Evolutionary conservation across 768 basidiomycete species (phyloP).

Genomic region (Flagelloscypha sp.): DNA sequence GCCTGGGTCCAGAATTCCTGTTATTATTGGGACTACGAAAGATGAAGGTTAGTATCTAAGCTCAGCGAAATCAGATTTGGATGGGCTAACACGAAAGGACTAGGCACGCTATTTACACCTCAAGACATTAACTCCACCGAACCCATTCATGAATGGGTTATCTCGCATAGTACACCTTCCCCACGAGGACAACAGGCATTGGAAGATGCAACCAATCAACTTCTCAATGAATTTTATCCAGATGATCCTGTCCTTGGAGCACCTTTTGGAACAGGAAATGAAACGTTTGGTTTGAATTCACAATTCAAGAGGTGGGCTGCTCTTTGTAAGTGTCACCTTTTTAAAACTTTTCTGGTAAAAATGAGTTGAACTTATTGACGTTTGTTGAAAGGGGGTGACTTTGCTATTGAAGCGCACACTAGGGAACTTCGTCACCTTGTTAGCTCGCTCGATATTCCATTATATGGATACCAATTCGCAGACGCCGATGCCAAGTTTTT

Average conservation of each 20-base stretch:
- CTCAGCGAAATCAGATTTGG: neutral
- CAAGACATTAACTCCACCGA: slow-evolving; percentile 15
- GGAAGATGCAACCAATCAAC: slow-evolving; percentile 13
- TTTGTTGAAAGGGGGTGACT: slow-evolving; percentile 16
- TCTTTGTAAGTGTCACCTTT: slow-evolving; percentile 12
- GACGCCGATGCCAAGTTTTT: slow-evolving; percentile 11
- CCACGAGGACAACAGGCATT: slow-evolving; percentile 16
- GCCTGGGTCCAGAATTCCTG: slow-evolving; percentile 30
- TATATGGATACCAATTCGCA: slow-evolving; percentile 12
- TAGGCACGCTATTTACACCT: slow-evolving; percentile 30
- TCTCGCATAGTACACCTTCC: slow-evolving; percentile 21
- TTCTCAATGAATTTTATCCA: slow-evolving; percentile 34
- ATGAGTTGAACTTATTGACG: neutral
- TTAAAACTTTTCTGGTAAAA: neutral
- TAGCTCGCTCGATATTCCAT: slow-evolving; percentile 3
- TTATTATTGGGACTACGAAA: slow-evolving; percentile 35
- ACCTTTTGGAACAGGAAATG: slow-evolving; percentile 37
- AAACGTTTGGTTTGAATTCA: slow-evolving; percentile 33
- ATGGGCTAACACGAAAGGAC: no score
- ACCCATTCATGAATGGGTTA: slow-evolving; percentile 19
- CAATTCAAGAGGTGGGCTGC: slow-evolving; percentile 32
- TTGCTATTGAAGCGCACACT: slow-evolving; percentile 11
- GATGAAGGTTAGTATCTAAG: slow-evolving; percentile 35
- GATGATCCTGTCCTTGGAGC: slow-evolving; percentile 33
- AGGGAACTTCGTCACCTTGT: slow-evolving; percentile 7